Base-by-base conservation (phyloP, 768 basidiomycete species). In the Pisolithus marmoratus region DNA sequence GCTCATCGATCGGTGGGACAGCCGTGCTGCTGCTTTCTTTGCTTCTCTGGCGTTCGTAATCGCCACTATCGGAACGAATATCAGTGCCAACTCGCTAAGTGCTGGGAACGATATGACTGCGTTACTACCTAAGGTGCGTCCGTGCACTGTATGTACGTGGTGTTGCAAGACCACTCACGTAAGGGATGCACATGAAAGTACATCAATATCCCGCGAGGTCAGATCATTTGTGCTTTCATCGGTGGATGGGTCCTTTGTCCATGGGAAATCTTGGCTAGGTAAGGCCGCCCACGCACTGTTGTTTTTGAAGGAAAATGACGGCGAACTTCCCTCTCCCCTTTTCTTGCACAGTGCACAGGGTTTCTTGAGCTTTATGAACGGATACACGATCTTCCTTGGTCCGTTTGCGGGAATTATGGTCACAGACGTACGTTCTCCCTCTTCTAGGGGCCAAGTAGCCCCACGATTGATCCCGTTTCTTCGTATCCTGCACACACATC, bases 41-140 rank as follows among this genome's bases (percentile, higher is more conserved):
- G 81, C 80, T 7, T 76, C 87, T 0, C 80, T 90, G 65, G 77
- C 81, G 22, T 91, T 91, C 64, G 72, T 74, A 24, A 69, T 93
- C 26, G 82, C 87, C 6, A 88, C 84, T 1, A 74, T 92, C 43
- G 84, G 82, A 31, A 75, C 80, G 19, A 84, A 87, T 56, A 83
- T 90, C 56, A 86, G 87, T 22, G 90, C 90, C 20, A 95, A 94
- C 55, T 78, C 79, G 1, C 72, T 85, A 50, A 71, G 76, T 29
- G 87, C 90, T 3, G 89, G 87, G 5, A 94, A 92, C 64, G 93
- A 94, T 64, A 81, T 93, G 73, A 86, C 83, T 9, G 89, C 81
- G 7, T 66, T 94, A 24, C 79, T 78, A 58, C 91, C 90, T 12
- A 74, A 58, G 58, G 66, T 4, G 19, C 15, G 22, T 29, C 34